These are phyloP conservation scores for Hanseniaspora hatyaiensis DNA, from an alignment of 805 yeast genomes.

Conservation along the genomic window DNA sequence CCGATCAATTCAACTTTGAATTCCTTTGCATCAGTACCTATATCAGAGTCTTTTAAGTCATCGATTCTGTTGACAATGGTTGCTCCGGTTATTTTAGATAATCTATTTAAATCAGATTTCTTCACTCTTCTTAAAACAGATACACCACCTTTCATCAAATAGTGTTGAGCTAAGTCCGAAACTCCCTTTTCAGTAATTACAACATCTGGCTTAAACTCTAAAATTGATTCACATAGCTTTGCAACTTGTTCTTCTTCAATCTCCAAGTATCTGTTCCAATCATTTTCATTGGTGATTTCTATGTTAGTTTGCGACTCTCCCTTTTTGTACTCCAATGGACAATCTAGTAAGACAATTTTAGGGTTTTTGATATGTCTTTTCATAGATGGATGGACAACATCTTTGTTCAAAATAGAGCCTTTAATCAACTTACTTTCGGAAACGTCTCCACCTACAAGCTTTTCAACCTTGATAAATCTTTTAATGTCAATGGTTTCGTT, in stretches of 20 bases:
- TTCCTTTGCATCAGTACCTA: constrained; percentile 79
- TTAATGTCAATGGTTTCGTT: constrained; percentile 76
- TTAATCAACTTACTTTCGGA: constrained; percentile 65
- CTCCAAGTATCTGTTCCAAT: constrained; percentile 88
- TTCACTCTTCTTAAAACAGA: constrained; percentile 87
- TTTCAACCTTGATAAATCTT: constrained; percentile 86
- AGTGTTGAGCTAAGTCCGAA: constrained; percentile 94
- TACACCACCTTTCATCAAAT: constrained; percentile 82
- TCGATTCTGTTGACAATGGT: constrained; percentile 91
- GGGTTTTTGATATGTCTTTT: constrained; percentile 81
- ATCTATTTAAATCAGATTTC: constrained; percentile 90
- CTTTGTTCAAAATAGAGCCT: constrained; percentile 89
- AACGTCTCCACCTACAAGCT: constrained; percentile 96
- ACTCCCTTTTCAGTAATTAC: constrained; percentile 98
- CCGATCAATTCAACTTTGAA: constrained; percentile 93
- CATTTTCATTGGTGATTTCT: constrained; percentile 90
- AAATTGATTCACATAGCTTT: constrained; percentile 69
- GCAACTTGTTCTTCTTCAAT: constrained; percentile 97
- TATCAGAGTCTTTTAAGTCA: constrained; percentile 80
- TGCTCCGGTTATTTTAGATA: constrained; percentile 95
- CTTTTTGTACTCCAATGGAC: constrained; percentile 95
- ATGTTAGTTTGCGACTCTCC: constrained; percentile 98
- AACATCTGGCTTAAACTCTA: constrained; percentile 79
- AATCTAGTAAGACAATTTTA: constrained; percentile 75
- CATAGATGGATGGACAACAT: constrained; percentile 98